phyloP scores from a whole-genome alignment of 345 rosid genomes.

The Arabis hirsuta region DNA sequence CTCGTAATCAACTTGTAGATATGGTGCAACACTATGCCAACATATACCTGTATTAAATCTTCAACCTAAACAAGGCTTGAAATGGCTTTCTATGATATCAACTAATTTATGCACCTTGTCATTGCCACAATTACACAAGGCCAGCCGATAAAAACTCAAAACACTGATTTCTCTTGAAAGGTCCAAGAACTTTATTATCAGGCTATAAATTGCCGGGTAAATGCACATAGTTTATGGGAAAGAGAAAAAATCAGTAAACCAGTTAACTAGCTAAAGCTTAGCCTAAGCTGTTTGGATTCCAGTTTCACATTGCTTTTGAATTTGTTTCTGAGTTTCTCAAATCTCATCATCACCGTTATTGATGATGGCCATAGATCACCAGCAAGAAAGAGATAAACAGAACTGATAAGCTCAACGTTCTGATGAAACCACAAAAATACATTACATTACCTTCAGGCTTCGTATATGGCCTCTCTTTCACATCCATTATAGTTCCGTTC shows the following conservation, averaged over 20 bases:
- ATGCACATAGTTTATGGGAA: too few relatives aligned
- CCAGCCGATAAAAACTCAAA: not conserved
- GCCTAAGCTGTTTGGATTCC: slow-evolving; percentile 8
- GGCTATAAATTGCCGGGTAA: not conserved
- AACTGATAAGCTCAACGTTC: slow-evolving; percentile 16
- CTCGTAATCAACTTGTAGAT: slow-evolving; percentile 11
- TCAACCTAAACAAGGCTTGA: not conserved
- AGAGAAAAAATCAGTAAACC: not conserved
- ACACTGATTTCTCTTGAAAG: slow-evolving; percentile 7
- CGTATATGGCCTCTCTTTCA: slow-evolving; percentile 7
- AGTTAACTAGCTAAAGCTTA: slow-evolving; percentile 3
- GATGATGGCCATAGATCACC: not conserved
- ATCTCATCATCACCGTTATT: slow-evolving; percentile 6
- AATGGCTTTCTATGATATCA: not conserved
- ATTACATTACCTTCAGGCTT: slow-evolving; percentile 20
- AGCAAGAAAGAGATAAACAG: not conserved
- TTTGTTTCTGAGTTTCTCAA: not conserved
- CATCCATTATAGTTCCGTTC: slow-evolving; percentile 11
- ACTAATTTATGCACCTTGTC: slow-evolving; percentile 2
- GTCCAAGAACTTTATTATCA: slow-evolving; percentile 6
- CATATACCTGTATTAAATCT: slow-evolving; percentile 17
- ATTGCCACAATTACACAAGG: not conserved
- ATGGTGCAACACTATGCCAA: not conserved
- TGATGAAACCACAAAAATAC: not conserved
- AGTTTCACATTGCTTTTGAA: not conserved